Percentiles rank a stretch among this genome's conserved stretches.
phyloP scores from a whole-genome alignment of 1,284 basidiomycete species.

The Ganoderma boninense region DNA sequence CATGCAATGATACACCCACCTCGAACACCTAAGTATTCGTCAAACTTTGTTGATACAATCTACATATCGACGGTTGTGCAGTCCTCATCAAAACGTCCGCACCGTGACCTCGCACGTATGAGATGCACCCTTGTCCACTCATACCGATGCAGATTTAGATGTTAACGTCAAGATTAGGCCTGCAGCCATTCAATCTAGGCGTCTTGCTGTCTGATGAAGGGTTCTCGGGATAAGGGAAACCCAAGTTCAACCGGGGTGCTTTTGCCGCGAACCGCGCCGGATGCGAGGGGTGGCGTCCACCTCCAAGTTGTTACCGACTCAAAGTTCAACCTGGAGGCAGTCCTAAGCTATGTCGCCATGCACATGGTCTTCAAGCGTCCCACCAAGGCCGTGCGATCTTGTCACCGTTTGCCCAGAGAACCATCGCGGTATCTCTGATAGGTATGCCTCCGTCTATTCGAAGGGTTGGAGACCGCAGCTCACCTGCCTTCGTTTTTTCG shows the following conservation, averaged over 20 bases:
- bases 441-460: not conserved
- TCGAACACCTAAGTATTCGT: not conserved
- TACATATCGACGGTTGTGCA: not conserved
- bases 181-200: not conserved
- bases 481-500: not conserved
- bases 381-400: not conserved
- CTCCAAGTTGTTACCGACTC: not conserved
- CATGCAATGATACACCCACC: not conserved
- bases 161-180: not conserved
- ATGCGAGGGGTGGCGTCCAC: not conserved
- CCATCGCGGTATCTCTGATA: not conserved
- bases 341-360: not conserved
- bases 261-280: not conserved
- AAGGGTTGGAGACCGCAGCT: not conserved
- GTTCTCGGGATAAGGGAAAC: not conserved
- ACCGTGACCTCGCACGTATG: not conserved
- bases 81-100: not conserved
- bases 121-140: not conserved
- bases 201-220: not conserved
- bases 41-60: not conserved
- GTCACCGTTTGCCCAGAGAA: not conserved
- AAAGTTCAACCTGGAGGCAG: not conserved
- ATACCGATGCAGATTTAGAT: not conserved
- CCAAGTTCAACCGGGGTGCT: not conserved
- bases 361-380: not conserved